Percentiles rank a stretch among this genome's conserved stretches.
Conservation (phyloP, 495 filamentous ascomycete genomes). For the Parathielavia hyrcaniae region DNA sequence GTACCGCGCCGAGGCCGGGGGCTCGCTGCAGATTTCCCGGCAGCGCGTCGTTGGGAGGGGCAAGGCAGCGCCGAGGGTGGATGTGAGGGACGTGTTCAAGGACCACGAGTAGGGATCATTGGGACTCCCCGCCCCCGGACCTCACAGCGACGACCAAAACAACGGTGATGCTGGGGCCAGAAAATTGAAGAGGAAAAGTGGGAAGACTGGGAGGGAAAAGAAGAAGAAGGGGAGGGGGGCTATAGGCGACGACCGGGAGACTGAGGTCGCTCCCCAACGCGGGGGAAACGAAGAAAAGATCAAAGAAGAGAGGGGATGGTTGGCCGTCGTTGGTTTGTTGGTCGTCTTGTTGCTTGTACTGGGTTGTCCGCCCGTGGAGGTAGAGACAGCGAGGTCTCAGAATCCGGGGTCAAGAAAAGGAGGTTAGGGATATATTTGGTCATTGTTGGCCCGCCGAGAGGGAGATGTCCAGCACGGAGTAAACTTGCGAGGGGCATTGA, state of each 20-base stretch:
- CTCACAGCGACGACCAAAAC: neutral
- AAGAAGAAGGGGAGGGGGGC: neutral
- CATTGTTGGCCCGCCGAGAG: neutral
- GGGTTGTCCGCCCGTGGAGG: neutral
- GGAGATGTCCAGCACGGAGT: neutral
- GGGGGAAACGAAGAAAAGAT: neutral
- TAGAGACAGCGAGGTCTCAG: neutral
- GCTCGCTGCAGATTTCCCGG: slow-evolving; percentile 11
- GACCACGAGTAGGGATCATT: slow-evolving; percentile 1
- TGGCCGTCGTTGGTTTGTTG: neutral
- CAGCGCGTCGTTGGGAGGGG: neutral
- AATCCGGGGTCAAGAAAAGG: neutral
- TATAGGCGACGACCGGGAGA: neutral
- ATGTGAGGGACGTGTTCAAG: neutral
- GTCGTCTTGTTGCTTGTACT: neutral
- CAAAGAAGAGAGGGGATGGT: neutral
- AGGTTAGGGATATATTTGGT: neutral
- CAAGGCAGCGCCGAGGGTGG: neutral
- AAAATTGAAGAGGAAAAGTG: neutral
- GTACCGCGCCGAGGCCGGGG: slow-evolving; percentile 16
- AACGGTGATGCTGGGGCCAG: neutral
- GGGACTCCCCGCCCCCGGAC: too few species aligned
- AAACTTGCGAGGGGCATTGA: neutral
- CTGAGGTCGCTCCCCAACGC: too few species aligned
- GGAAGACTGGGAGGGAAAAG: neutral